A percentile compares a stretch with the other conserved stretches of the same genome.
phyloP scores from a whole-genome alignment of 495 filamentous ascomycete genomes.

The Talaromyces wortmannii region DNA sequence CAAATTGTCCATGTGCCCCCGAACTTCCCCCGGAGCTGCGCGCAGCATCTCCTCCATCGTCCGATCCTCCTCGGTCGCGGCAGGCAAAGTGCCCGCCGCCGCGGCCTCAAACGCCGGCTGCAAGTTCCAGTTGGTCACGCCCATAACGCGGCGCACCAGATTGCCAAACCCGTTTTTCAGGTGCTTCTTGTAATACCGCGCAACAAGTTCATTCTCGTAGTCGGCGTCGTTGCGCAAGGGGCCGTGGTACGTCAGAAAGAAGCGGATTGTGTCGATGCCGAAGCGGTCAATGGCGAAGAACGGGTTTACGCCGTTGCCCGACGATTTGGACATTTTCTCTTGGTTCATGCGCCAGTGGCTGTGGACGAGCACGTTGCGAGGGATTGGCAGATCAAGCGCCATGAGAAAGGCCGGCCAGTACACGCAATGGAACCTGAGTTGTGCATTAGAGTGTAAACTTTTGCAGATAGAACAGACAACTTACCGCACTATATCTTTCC shows the following conservation, averaged over 20 bases:
- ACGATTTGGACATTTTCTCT: slow-evolving; percentile 92
- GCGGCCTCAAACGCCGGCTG: slow-evolving; percentile 42
- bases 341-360: slow-evolving; percentile 90
- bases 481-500: slow-evolving; percentile 86
- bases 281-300: slow-evolving; percentile 88
- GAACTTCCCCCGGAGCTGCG: slow-evolving; percentile 30
- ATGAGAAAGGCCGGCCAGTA: slow-evolving; percentile 98
- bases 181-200: slow-evolving; percentile 68
- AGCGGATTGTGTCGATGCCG: slow-evolving; percentile 80
- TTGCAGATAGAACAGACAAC: slow-evolving; percentile 2
- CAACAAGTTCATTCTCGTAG: slow-evolving; percentile 74
- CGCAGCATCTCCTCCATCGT: slow-evolving; percentile 27
- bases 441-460: neutral
- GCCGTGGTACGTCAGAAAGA: slow-evolving; percentile 75
- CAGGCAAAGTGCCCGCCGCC: slow-evolving; percentile 20
- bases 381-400: slow-evolving; percentile 77
- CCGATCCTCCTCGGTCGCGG: slow-evolving; percentile 17
- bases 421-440: slow-evolving; percentile 81
- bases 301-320: slow-evolving; percentile 91
- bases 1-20: slow-evolving; percentile 53
- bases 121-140: slow-evolving; percentile 61
- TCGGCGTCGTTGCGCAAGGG: slow-evolving; percentile 68
- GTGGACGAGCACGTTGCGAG: slow-evolving; percentile 76
- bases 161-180: slow-evolving; percentile 76
- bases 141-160: slow-evolving; percentile 59